These are phyloP conservation scores for Trichosanthes truncata DNA, from an alignment of 306 rosid species.

Conservation along the genomic window DNA sequence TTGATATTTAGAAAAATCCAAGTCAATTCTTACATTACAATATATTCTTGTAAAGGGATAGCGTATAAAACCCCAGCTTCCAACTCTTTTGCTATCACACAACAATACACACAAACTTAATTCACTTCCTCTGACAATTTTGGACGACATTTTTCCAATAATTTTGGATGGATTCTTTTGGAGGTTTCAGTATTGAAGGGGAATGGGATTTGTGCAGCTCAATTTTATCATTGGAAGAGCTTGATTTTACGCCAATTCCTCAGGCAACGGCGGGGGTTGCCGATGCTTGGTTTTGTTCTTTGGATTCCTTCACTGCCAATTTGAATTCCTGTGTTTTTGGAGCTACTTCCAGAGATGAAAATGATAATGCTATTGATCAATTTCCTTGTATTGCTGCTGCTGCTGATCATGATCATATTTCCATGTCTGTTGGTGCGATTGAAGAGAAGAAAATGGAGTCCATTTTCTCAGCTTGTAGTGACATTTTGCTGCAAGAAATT, in stretches of 20 bases:
- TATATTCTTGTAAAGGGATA: background rate
- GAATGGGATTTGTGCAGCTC: constrained; percentile 8
- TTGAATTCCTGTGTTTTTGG: constrained; percentile 16
- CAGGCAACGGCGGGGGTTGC: constrained; percentile 10
- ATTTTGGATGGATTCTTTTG: constrained; percentile 2
- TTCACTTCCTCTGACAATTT: background rate
- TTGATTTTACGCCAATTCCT: background rate
- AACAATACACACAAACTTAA: background rate
- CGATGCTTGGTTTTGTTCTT: constrained; percentile 33
- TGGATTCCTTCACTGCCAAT: constrained; percentile 29
- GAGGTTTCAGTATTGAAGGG: background rate
- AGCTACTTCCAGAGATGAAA: constrained; percentile 15
- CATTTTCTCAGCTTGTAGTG: constrained; percentile 20
- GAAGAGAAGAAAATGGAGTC: constrained; percentile 11
- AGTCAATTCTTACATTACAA: background rate
- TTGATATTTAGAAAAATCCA: background rate
- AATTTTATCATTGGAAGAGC: background rate
- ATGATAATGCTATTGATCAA: constrained; percentile 1
- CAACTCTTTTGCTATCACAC: background rate
- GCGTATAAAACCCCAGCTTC: background rate
- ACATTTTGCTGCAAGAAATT: constrained; percentile 31
- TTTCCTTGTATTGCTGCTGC: background rate
- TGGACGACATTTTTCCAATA: background rate
- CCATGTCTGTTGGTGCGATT: background rate
- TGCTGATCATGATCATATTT: background rate